Base-by-base conservation (phyloP, 495 filamentous ascomycete species). In the Apodospora peruviana region DNA sequence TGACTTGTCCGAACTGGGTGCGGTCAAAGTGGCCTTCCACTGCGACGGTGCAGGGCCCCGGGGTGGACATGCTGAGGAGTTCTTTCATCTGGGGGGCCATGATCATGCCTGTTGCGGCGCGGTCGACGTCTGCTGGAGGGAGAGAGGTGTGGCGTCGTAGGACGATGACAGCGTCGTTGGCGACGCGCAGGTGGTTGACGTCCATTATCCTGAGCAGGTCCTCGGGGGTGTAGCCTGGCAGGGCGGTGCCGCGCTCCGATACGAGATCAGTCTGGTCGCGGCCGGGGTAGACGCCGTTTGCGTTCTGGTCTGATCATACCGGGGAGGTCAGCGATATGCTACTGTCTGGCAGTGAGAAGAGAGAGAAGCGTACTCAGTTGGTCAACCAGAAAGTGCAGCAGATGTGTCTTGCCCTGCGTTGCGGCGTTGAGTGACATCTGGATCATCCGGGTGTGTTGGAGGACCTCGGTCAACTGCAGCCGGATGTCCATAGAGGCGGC, bases 321-420 rank as follows among this genome's bases (percentile, higher is more conserved):
- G 19, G 2, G 40, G 7, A 9, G 19, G 40, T 42, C 11, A 7
- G 1, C 40, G 20, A n/a, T n/a, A n/a, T n/a, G n/a, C n/a, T n/a
- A n/a, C n/a, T n/a, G n/a, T 7, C 1, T 17, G n/a, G 1, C 14
- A 39, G 10, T 11, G n/a, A 16, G 1, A 39, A 39, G 16, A 12
- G 36, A 39, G n/a, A n/a, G n/a, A 39, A 17, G n/a, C 36, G 7
- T 16, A 39, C 21, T 38, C 20, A 48, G 14, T n/a, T 53, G 47
- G 9, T 57, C 55, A 18, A 53, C 45, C n/a, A 57, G 44, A 27
- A 57, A 50, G 39, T 45, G 17, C 4, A 57, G 42, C 2, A 57
- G 38, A 35, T 42, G 14, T 3, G 45, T 57, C 21, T 49, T 49
- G 47, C 38, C 36, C 23, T 49, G 38, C 8, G 7, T 7, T 7